Evolutionary conservation across 2,329 filamentous ascomycete genomes (phyloP), one percentile per base, ranked within the genome.

Genomic region (Sordariomycetes sp.): DNA sequence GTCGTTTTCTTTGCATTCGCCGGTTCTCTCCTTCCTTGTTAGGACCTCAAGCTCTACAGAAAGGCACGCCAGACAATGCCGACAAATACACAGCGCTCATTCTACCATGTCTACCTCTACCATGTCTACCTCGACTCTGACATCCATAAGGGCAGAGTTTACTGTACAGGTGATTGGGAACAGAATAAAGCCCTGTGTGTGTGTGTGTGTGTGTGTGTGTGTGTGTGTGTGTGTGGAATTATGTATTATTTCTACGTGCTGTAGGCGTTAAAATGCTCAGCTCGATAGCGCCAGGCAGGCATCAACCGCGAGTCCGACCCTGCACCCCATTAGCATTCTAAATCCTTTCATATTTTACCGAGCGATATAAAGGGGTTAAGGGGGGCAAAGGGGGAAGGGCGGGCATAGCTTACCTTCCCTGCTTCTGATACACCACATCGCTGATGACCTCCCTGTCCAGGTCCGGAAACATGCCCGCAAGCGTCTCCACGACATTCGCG

Each of bases 381-480:
- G 7, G 40, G 46, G n/a, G 18, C 22, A 59, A 28, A 52, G 22
- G 24, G 48, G 34, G 18, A 22, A 14, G 3, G 48, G 5, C 22
- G 50, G 12, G 40, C 40, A 46, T 8, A 58, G 81, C 88, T 75
- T 71, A 93, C 90, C 90, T 84, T 69, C 94, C 95, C 72, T 97
- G 87, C 74, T 99, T 97, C 75, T 95, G 85, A 70, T 93, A 86
- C 28, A 99, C 94, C 48, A 99, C 94, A 74, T 99, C 94, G 66
- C 92, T 92, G 68, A 99, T 97, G 43, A 99, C 82, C 54, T 99
- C 95, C 66, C 85, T 84, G 70, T 99, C 94, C 55, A 99, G 76
- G 68, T 95, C 91, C 1, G 94, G 94, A 70, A 99, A 99, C 94
- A 99, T 99, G 65, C 90, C 88, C 54, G 90, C 86, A 59, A 99